Percentiles rank a stretch among this genome's conserved stretches.
These are phyloP conservation scores for Neurospora sp. DNA, from an alignment of 2,329 filamentous ascomycete species.

Conservation along the genomic window DNA sequence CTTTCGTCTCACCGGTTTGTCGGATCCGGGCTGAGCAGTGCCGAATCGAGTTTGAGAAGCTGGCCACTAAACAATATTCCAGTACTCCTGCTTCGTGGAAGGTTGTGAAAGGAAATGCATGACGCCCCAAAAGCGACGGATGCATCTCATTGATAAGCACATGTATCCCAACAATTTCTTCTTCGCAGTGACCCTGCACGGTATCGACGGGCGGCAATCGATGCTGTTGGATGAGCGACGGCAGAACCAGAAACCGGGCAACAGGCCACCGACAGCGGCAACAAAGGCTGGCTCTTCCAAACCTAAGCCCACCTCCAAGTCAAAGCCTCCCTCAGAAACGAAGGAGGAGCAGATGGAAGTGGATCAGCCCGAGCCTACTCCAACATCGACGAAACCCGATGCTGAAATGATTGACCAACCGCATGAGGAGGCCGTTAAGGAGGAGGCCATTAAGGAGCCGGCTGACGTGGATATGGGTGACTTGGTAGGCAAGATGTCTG, in stretches of 20 bases:
- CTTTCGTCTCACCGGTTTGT: neutral
- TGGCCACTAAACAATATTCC: neutral
- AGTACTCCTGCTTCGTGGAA: constrained; percentile 87
- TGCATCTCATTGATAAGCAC: constrained; percentile 92
- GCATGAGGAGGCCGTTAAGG: neutral
- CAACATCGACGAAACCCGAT: constrained; percentile 3
- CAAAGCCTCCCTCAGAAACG: constrained; percentile 9
- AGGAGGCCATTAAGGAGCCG: constrained; percentile 1
- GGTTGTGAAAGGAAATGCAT: constrained; percentile 77
- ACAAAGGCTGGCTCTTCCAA: neutral
- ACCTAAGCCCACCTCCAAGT: constrained; percentile 7
- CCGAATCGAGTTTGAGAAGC: neutral
- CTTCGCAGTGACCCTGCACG: constrained; percentile 76
- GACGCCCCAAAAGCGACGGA: constrained; percentile 71
- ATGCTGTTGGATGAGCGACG: constrained; percentile 53
- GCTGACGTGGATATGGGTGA: constrained; percentile 49
- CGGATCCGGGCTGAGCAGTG: neutral
- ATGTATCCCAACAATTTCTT: constrained; percentile 83
- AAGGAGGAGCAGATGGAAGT: neutral
- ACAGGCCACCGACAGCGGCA: constrained; percentile 3
- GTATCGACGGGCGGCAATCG: constrained; percentile 77
- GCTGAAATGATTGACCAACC: constrained; percentile 7
- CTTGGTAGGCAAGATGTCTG: constrained; percentile 58
- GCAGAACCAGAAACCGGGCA: neutral
- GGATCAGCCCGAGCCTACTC: neutral